A percentile compares a stretch with the other conserved stretches of the same genome.
Conservation (phyloP, 768 basidiomycete genomes). For the Pholiota molesta region DNA sequence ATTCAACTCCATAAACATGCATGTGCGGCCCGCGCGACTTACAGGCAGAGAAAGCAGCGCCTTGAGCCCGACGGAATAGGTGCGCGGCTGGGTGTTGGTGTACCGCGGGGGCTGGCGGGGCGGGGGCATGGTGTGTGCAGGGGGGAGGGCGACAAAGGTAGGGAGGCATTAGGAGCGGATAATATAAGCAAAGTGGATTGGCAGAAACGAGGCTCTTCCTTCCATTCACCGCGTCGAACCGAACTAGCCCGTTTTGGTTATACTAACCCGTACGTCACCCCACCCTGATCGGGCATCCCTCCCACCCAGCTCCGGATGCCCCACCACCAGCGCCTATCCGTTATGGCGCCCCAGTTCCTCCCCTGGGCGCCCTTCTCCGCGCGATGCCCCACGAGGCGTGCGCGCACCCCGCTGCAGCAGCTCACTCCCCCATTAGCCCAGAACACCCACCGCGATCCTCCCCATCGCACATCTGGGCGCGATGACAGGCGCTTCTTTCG, state of each 20-base stretch:
- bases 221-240: not conserved
- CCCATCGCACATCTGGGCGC: too few relatives aligned
- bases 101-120: not conserved
- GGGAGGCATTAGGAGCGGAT: not conserved
- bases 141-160: not conserved
- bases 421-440: too few relatives aligned
- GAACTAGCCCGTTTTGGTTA: constrained; percentile 10
- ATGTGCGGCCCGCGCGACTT: not conserved
- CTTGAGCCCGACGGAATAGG: constrained; percentile 23
- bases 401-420: too few relatives aligned
- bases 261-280: not conserved
- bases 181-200: not conserved
- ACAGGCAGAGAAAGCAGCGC: constrained; percentile 26
- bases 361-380: too few relatives aligned
- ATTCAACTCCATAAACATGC: not conserved
- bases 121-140: not conserved
- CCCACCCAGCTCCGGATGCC: not conserved
- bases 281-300: not conserved
- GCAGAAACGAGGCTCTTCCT: constrained; percentile 1
- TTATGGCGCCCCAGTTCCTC: too few relatives aligned
- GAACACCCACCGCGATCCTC: too few relatives aligned
- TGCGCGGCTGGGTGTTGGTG: constrained; percentile 20
- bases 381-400: too few relatives aligned
- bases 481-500: too few relatives aligned
- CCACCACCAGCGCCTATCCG: not conserved